phyloP scores from a whole-genome alignment of 2,329 filamentous ascomycete genomes.

The Ophiostoma quercus region DNA sequence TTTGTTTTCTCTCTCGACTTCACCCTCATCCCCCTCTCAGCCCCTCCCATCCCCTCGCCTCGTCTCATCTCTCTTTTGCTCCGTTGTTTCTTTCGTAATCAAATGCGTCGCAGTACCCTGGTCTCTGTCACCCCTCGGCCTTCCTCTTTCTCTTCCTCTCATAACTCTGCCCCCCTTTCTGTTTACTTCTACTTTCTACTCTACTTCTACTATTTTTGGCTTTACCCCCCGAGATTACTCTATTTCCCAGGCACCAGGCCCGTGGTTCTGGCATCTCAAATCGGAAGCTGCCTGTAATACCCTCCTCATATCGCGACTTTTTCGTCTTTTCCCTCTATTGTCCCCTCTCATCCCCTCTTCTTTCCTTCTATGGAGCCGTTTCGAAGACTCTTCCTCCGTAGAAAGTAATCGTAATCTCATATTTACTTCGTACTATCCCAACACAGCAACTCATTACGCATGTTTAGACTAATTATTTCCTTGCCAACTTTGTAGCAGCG shows the following conservation, averaged over 20 bases:
- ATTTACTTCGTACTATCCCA: no score
- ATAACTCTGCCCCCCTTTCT: background rate
- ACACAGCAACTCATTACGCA: background rate
- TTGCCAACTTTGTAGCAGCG: no score
- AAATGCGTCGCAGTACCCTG: background rate
- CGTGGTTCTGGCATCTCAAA: slow-evolving; percentile 24
- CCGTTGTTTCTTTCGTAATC: background rate
- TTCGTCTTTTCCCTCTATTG: background rate
- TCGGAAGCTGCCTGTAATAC: slow-evolving; percentile 15
- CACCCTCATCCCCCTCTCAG: background rate
- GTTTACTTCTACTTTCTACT: background rate
- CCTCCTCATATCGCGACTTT: background rate
- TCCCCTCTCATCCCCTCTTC: background rate
- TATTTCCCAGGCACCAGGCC: slow-evolving; percentile 16
- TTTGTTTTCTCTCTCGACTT: background rate
- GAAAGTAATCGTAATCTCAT: background rate
- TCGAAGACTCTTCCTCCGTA: slow-evolving; percentile 16
- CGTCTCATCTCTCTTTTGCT: background rate
- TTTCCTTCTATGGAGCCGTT: slow-evolving; percentile 20
- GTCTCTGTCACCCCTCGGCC: background rate
- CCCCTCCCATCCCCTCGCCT: background rate
- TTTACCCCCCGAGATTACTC: background rate
- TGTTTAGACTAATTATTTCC: no score
- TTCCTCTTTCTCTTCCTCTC: background rate
- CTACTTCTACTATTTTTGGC: slow-evolving; percentile 14